Evolutionary conservation across 2,329 filamentous ascomycete species (phyloP), one percentile per base, ranked within the genome.

Genomic region (Botrytis byssoidea): DNA sequence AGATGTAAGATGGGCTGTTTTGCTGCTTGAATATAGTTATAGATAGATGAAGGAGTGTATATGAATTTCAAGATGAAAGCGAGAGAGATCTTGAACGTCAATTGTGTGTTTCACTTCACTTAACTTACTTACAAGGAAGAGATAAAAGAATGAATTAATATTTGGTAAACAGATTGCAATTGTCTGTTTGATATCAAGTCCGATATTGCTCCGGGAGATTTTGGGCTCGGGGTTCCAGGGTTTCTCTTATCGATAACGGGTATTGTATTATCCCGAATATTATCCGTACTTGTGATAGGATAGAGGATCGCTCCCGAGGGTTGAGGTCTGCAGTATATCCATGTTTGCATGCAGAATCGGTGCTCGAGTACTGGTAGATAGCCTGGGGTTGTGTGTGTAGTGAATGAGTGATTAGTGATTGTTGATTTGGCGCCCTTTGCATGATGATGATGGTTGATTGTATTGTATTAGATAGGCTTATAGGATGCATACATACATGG

Each of bases 221-320:
- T 25, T 37, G 8, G 10, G 25, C 32, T 61, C 20, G 32, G 32
- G 7, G 18, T 44, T 6, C 42, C 7, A 20, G 7, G 18, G 4
- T 2, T 20, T 8, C 42, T 16, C 68, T 70, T 70, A 70, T 70
- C 68, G 55, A 70, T 70, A 46, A 42, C 10, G 66, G 18, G 1
- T 29, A 7, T 29, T 8, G 14, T 4, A 12, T 18, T 14, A 1
- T 7, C 8, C 63, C 63, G 63, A 66, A 25, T 16, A 66, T 66
- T 48, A 46, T 25, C 63, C 63, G 29, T 8, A 2, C 14, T 0
- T n/a, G 4, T 9, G 12, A 4, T 18, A 32, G 40, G 12, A 4
- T 14, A 1, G 35, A 37, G 35, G 35, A 37, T 7, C 1, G n/a
- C 29, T 66, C n/a, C 20, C 40, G 63, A 65, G 40, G 40, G 16